Evolutionary conservation across 108 stramenopile genomes (phyloP).

Genomic region (Discostella stelligeroides): DNA sequence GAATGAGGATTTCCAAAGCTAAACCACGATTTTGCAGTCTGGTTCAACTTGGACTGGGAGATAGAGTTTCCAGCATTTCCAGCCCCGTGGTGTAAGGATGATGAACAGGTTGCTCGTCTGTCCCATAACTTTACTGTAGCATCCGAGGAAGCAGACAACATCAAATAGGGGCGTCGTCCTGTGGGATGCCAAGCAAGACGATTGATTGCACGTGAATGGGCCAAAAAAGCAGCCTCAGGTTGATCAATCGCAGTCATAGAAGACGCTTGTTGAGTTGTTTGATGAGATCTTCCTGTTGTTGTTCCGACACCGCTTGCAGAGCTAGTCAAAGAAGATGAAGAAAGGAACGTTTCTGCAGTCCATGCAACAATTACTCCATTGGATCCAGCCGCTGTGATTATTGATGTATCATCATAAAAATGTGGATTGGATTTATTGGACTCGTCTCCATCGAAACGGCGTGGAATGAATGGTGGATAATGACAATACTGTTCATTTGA

Average conservation of each 20-base stretch:
- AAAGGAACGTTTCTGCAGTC: slow-evolving; percentile 48
- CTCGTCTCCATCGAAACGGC: slow-evolving; percentile 2
- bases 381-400: slow-evolving; percentile 82
- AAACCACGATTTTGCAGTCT: slow-evolving; percentile 27
- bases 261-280: slow-evolving; percentile 10
- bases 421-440: slow-evolving; percentile 1
- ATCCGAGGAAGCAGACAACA: slow-evolving; percentile 79
- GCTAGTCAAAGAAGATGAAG: slow-evolving; percentile 14
- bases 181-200: slow-evolving; percentile 80
- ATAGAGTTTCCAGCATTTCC: slow-evolving; percentile 13
- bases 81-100: neutral
- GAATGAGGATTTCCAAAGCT: slow-evolving; percentile 31
- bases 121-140: slow-evolving; percentile 67
- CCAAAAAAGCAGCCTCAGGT: slow-evolving; percentile 75
- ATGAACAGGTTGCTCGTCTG: slow-evolving; percentile 39
- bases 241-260: slow-evolving; percentile 53
- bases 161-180: slow-evolving; percentile 56
- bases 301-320: slow-evolving; percentile 33
- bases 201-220: slow-evolving; percentile 82
- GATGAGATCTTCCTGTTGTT: neutral
- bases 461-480: slow-evolving; percentile 45
- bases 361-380: slow-evolving; percentile 85
- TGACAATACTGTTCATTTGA: slow-evolving; percentile 9
- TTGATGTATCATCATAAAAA: slow-evolving; percentile 44
- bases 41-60: slow-evolving; percentile 5